Evolutionary conservation across 2,329 filamentous ascomycete genomes (phyloP).

Genomic region (Aspergillus hiratsukae): DNA sequence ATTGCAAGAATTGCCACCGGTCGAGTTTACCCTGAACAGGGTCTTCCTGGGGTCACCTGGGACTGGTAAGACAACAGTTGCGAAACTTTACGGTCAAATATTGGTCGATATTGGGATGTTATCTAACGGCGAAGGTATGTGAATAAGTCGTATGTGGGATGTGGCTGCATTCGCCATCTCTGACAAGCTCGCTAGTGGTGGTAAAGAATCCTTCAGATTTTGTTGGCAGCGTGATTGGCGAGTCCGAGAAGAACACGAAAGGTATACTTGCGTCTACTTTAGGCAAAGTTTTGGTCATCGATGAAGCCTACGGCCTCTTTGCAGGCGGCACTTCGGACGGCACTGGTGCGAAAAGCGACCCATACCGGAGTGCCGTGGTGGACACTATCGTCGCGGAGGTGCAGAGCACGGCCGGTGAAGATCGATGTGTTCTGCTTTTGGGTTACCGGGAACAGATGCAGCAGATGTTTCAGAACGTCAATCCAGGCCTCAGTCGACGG

Average conservation of each 20-base stretch:
- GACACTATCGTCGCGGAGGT: conserved; percentile 72
- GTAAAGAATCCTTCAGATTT: conserved; percentile 72
- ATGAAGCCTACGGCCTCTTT: conserved; percentile 69
- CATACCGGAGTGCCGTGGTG: conserved; percentile 60
- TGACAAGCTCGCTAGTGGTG: conserved; percentile 50
- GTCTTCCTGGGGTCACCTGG: conserved; percentile 69
- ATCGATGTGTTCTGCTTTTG: conserved; percentile 66
- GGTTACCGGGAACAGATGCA: conserved; percentile 68
- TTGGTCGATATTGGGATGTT: conserved; percentile 64
- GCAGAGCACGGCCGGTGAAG: conserved; percentile 64
- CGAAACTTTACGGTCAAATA: conserved; percentile 66
- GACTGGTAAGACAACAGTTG: conserved; percentile 72
- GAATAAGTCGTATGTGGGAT: conserved; percentile 8
- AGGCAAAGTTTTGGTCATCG: conserved; percentile 75
- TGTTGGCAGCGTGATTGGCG: conserved; percentile 58
- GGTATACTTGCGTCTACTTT: conserved; percentile 61
- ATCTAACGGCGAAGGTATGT: conserved; percentile 60
- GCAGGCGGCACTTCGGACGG: conserved; percentile 24
- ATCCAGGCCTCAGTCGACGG: conserved; percentile 63
- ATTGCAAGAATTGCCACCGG: conserved; percentile 53
- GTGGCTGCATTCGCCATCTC: conserved; percentile 10
- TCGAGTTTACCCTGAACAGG: conserved; percentile 62
- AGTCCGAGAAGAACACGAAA: conserved; percentile 68
- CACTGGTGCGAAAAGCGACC: conserved; percentile 33
- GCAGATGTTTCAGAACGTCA: conserved; percentile 68